Conservation (phyloP, 176 grass and related monocot species). For the Juncus inflexus region DNA sequence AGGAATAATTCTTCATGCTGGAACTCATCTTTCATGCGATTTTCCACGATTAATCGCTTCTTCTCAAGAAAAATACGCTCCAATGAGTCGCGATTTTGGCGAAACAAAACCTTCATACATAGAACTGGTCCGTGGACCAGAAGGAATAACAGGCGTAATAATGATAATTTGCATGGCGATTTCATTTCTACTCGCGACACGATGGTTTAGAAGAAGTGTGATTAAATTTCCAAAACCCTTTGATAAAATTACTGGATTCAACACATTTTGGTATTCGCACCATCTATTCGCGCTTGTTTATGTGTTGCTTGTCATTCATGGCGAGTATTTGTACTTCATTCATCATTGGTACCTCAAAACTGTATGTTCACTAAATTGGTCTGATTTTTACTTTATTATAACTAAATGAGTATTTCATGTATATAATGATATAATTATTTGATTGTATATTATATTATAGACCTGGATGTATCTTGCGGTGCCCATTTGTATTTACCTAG, state of each 20-base stretch:
- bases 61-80: slow-evolving; percentile 45
- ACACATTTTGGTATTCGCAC: slow-evolving; percentile 98
- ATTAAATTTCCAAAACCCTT: slow-evolving; percentile 83
- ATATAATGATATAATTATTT: neutral
- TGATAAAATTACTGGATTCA: slow-evolving; percentile 89
- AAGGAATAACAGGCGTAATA: slow-evolving; percentile 78
- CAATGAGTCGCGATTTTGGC: slow-evolving; percentile 46
- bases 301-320: slow-evolving; percentile 74
- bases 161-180: slow-evolving; percentile 83
- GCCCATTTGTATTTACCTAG: slow-evolving; percentile 76
- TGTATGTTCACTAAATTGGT: slow-evolving; percentile 35
- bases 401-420: too few relatives aligned
- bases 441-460: slow-evolving; percentile 42
- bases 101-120: slow-evolving; percentile 63
- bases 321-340: slow-evolving; percentile 70
- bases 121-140: slow-evolving; percentile 41
- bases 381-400: too few relatives aligned
- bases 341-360: slow-evolving; percentile 70
- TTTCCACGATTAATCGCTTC: slow-evolving; percentile 72
- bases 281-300: slow-evolving; percentile 87
- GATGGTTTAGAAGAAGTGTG: slow-evolving; percentile 88
- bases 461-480: slow-evolving; percentile 98
- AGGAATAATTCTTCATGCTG: slow-evolving; percentile 79
- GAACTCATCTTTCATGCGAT: slow-evolving; percentile 71
- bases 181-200: slow-evolving; percentile 85